Base-by-base conservation (phyloP, 306 rosid species). In the Benincasa hispida region DNA sequence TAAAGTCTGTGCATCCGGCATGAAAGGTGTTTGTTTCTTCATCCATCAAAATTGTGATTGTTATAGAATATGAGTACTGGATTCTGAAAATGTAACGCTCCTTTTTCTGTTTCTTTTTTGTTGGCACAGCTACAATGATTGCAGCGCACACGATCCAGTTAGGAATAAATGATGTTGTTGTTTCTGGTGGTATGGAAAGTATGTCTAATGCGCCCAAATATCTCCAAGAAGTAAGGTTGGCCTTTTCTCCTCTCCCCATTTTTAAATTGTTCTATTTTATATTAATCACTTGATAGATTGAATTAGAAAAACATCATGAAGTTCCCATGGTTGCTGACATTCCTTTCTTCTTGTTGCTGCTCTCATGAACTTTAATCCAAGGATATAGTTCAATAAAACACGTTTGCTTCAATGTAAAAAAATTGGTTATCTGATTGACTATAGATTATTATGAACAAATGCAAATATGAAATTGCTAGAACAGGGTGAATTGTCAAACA, bases 151-250 rank as follows among this genome's bases (percentile, higher is more conserved):
- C 96, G 57, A 91, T 93, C 78, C 87, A 87, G 84, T 72, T 82
- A 57, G 97, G 96, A 70, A 19, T 45, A 76, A 87, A 91, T 76
- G 89, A 91, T 65, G 58, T 93, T 58, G 96, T 93, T 42, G 97
- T 93, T 30, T 83, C 83, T 58, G 98, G 97, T 73, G 98, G 98
- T 61, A 93, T 93, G 97, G 98, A 93, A 85, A 93, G 98, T 86
- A 93, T 91, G 98, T 93, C 96, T 30, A 93, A 91, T 80, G 87
- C 90, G 25, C 98, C 98, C 18, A 93, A 93, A 84, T 91, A 93
- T 83, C 82, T 93, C 17, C 80, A 82, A 45, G 86, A 81, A 83
- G 90, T 88, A 73, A 91, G 98, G 98, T 93, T 76, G 37, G 57
- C 73, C 14, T 73, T 82, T 76, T 17, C 7, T 50, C 55, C 55